phyloP scores from a whole-genome alignment of 805 yeast genomes.

The Wickerhamiella kazuoi region DNA sequence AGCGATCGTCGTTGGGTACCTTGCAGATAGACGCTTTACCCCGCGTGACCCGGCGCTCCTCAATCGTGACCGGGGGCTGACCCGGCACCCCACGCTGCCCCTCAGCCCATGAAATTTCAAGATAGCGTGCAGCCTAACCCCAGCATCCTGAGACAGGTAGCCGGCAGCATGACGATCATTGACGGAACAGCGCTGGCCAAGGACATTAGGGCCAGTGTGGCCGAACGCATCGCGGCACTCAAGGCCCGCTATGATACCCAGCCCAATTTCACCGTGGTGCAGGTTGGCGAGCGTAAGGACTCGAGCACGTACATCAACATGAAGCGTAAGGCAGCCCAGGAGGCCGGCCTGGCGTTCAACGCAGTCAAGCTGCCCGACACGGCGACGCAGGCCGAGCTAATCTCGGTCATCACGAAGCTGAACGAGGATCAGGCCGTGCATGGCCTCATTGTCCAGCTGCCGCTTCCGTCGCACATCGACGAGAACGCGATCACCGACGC shows the following conservation, averaged over 20 bases:
- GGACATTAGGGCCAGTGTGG: slow-evolving; percentile 33
- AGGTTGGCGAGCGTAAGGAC: slow-evolving; percentile 81
- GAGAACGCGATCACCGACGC: slow-evolving; percentile 67
- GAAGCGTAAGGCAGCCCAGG: slow-evolving; percentile 78
- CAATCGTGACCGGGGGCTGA: neutral
- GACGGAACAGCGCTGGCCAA: slow-evolving; percentile 51
- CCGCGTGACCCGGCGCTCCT: too few relatives aligned
- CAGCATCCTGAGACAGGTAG: too few relatives aligned
- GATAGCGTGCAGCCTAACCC: too few relatives aligned
- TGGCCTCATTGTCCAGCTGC: slow-evolving; percentile 81
- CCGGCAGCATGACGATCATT: slow-evolving; percentile 26
- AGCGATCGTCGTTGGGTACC: too few relatives aligned
- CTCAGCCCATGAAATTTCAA: too few relatives aligned
- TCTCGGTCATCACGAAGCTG: slow-evolving; percentile 41
- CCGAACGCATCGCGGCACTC: slow-evolving; percentile 29
- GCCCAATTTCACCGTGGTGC: slow-evolving; percentile 70
- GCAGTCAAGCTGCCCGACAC: slow-evolving; percentile 47
- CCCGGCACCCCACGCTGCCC: neutral
- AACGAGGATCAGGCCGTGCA: slow-evolving; percentile 64
- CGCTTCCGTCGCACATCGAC: slow-evolving; percentile 63
- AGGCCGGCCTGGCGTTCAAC: slow-evolving; percentile 57
- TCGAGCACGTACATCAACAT: slow-evolving; percentile 80
- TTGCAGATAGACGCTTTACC: too few relatives aligned
- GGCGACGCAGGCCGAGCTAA: slow-evolving; percentile 37
- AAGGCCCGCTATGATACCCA: slow-evolving; percentile 32